Evolutionary conservation across 805 yeast species (phyloP).

Genomic region (Candida arabinofermentans): DNA sequence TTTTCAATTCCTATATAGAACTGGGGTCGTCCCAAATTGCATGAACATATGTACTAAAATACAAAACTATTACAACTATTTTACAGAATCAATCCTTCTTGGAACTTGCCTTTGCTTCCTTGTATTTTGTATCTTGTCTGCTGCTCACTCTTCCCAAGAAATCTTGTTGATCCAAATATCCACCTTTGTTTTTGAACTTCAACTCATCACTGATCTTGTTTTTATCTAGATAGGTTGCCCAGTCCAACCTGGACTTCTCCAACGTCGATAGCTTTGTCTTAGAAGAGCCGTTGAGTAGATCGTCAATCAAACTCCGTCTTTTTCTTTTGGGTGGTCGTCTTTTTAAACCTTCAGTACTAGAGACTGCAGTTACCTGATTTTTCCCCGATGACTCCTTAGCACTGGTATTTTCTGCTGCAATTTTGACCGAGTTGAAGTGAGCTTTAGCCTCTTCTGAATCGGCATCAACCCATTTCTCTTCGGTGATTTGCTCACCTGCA

Average conservation of each 20-base stretch:
- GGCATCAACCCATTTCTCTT: constrained; percentile 71
- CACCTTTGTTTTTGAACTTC: constrained; percentile 76
- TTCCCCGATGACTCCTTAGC: too few relatives aligned
- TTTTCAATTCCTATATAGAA: too few relatives aligned
- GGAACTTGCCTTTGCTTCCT: constrained; percentile 31
- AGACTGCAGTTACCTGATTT: too few relatives aligned
- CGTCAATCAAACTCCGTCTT: constrained; percentile 72
- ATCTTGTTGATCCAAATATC: constrained; percentile 87
- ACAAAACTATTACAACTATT: background rate
- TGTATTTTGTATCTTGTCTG: constrained; percentile 48
- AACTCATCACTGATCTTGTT: constrained; percentile 83
- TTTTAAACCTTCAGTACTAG: constrained; percentile 1
- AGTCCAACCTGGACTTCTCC: constrained; percentile 89
- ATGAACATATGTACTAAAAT: background rate
- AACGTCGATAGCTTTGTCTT: constrained; percentile 83
- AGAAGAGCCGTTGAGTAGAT: constrained; percentile 63
- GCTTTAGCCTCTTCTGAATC: constrained; percentile 87
- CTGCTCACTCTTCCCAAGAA: constrained; percentile 74
- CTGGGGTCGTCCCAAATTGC: too few relatives aligned
- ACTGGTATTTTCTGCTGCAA: constrained; percentile 1
- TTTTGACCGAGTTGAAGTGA: constrained; percentile 52
- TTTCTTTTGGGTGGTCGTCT: constrained; percentile 47
- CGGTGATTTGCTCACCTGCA: constrained; percentile 81
- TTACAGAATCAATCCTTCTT: constrained; percentile 4
- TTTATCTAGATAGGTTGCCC: constrained; percentile 91